Evolutionary conservation across 371 early-diverging fungal genomes (phyloP), one percentile per base, ranked within the genome.

Genomic region (Mortierella sp.): DNA sequence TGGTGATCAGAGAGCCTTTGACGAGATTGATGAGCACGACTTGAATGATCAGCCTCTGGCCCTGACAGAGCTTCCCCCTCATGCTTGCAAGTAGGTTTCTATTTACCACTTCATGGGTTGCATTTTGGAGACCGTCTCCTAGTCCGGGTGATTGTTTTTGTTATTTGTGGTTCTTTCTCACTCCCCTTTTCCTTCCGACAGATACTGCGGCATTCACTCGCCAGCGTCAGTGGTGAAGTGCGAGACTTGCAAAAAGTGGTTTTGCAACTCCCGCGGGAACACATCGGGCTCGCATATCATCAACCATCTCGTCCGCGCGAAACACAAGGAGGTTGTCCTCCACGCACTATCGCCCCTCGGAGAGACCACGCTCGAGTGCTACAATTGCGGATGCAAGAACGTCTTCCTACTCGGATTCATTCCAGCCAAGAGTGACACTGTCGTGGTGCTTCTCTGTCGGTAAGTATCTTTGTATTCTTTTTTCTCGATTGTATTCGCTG

Each of bases 351-450:
- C 94, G 6, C 92, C 95, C 23, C 87, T 98, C 6, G 98, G 97
- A 12, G 98, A 98, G 60, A 94, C 96, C 5, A 86, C 93, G 0
- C 84, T 98, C 59, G 97, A 98, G 79, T 99, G 99, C 81, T 98
- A 96, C 81, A 93, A 96, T 81, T 99, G 99, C 81, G 96, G 97
- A 15, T 93, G 92, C 68, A 86, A 94, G 46, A 99, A 99, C 72
- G 93, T 97, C 17, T 99, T 99, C 72, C 84, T 96, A 59, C 89
- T 99, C 26, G 99, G 99, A 0, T 99, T 97, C 71, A 97, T 98
- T 64, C 98, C 99, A 4, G 99, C 99, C 19, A 99, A 99, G 80
- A 89, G 92, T 46, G 97, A 97, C 75, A 96, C 97, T 0, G 98
- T 99, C 0, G 98, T 99, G 1, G 98, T 99, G 5, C 81, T 99